Base-by-base conservation (phyloP, 164 flowering plant genomes). In the Vitis labrusca region DNA sequence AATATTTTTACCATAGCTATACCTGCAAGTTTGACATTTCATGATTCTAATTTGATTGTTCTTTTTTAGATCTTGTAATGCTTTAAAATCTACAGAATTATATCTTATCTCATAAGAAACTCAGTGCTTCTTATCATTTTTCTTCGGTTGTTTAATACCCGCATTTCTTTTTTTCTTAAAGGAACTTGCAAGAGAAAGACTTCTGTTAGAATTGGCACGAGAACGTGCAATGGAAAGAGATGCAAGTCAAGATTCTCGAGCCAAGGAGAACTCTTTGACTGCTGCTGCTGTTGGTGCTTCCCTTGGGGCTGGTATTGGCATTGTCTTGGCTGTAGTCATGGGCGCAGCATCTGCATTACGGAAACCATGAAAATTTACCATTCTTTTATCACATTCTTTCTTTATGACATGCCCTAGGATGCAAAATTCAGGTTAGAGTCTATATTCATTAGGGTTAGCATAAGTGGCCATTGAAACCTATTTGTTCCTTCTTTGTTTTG, bases 271-370 rank as follows among this genome's bases (percentile, higher is more conserved):
- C 32, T 84, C 94, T 10, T 2, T 84, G 50, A 75, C 85, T 13
- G 88, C 95, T 58, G 95, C 97, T 1, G 85, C 95, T 32, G 89
- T 92, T 50, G 97, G 97, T 67, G 97, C 97, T 47, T 91, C 95
- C 47, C 73, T 92, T 70, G 99, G 97, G 51, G 97, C 97, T 59
- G 97, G 97, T 70, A 72, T 92, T 67, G 97, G 97, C 62, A 51
- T 94, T 66, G 82, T 88, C 55, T 69, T 94, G 83, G 98, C 99
- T 29, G 88, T 95, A 72, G 97, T 92, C 44, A 85, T 95, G 97
- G 98, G 99, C 65, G 99, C 99, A 19, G 97, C 96, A 55, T 95
- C 99, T 63, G 97, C 96, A 72, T 79, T 91, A 83, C 84, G 99
- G 80, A 94, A 94, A 81, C 99, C 99, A 17, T 94, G 82, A 89